Evolutionary conservation across 805 yeast genomes (phyloP).

Genomic region (Candida vaughaniae): DNA sequence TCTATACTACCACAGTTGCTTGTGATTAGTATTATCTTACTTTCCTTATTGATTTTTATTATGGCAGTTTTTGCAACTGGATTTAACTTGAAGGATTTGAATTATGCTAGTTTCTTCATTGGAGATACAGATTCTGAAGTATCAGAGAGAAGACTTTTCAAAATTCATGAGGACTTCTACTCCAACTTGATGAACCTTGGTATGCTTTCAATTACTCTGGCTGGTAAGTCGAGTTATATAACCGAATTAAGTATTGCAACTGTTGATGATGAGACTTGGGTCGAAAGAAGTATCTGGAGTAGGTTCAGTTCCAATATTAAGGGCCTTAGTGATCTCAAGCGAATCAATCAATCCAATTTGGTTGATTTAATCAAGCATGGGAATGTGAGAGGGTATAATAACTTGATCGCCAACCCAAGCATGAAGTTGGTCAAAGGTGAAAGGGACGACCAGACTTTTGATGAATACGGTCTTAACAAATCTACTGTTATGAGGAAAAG

Average conservation of each 20-base stretch:
- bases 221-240: slow-evolving; percentile 64
- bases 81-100: slow-evolving; percentile 32
- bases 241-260: slow-evolving; percentile 52
- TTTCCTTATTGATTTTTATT: slow-evolving; percentile 54
- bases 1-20: slow-evolving; percentile 70
- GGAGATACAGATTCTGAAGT: slow-evolving; percentile 21
- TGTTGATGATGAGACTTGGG: slow-evolving; percentile 55
- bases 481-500: slow-evolving; percentile 23
- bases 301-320: slow-evolving; percentile 10
- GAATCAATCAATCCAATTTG: neutral
- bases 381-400: slow-evolving; percentile 22
- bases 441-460: slow-evolving; percentile 1
- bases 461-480: slow-evolving; percentile 1
- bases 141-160: slow-evolving; percentile 10
- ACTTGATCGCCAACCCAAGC: slow-evolving; percentile 29
- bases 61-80: slow-evolving; percentile 62
- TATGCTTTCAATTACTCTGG: slow-evolving; percentile 61
- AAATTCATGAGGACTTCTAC: slow-evolving; percentile 42
- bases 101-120: slow-evolving; percentile 33
- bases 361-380: slow-evolving; percentile 9
- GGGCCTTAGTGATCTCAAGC: neutral
- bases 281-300: slow-evolving; percentile 40
- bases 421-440: slow-evolving; percentile 21
- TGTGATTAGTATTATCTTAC: slow-evolving; percentile 45
- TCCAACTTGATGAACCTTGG: slow-evolving; percentile 61